Evolutionary conservation across 2,329 filamentous ascomycete species (phyloP).

Genomic region (Hymenotorrendiella dingleyae): DNA sequence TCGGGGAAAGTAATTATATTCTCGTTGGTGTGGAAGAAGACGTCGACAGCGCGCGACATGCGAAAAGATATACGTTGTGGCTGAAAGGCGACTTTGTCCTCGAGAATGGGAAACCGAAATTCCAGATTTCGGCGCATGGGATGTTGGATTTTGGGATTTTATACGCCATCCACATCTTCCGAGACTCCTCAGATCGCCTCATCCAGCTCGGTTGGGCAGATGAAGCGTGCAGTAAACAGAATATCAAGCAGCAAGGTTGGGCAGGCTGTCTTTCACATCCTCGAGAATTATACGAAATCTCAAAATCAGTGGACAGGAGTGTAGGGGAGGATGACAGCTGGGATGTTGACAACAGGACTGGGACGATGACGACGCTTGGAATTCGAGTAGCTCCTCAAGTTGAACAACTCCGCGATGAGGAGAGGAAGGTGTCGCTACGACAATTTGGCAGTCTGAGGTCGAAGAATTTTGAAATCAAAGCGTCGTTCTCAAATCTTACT

Average conservation of each 20-base stretch:
- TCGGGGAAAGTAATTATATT: slow-evolving; percentile 18
- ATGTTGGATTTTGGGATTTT: slow-evolving; percentile 16
- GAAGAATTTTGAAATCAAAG: slow-evolving; percentile 12
- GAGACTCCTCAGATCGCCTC: slow-evolving; percentile 13
- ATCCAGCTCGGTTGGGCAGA: slow-evolving; percentile 20
- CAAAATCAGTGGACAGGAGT: slow-evolving; percentile 6
- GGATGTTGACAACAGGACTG: slow-evolving; percentile 10
- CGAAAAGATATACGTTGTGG: slow-evolving; percentile 12
- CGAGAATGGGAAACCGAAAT: slow-evolving; percentile 15
- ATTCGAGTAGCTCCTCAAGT: slow-evolving; percentile 17
- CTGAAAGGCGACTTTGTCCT: slow-evolving; percentile 11
- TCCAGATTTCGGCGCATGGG: slow-evolving; percentile 16
- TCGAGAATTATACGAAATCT: slow-evolving; percentile 18
- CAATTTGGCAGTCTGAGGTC: slow-evolving; percentile 6
- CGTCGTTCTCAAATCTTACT: slow-evolving; percentile 9
- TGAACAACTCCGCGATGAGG: slow-evolving; percentile 1
- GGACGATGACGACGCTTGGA: slow-evolving; percentile 18
- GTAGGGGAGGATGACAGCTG: slow-evolving; percentile 8
- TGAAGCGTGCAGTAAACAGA: slow-evolving; percentile 9
- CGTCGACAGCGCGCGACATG: slow-evolving; percentile 9
- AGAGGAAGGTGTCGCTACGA: neutral
- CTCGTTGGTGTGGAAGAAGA: slow-evolving; percentile 18
- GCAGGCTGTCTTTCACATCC: slow-evolving; percentile 18
- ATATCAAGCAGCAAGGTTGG: slow-evolving; percentile 17
- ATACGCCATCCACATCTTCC: slow-evolving; percentile 20